phyloP scores from a whole-genome alignment of 1,284 basidiomycete species.

The Trichosporon faecale region DNA sequence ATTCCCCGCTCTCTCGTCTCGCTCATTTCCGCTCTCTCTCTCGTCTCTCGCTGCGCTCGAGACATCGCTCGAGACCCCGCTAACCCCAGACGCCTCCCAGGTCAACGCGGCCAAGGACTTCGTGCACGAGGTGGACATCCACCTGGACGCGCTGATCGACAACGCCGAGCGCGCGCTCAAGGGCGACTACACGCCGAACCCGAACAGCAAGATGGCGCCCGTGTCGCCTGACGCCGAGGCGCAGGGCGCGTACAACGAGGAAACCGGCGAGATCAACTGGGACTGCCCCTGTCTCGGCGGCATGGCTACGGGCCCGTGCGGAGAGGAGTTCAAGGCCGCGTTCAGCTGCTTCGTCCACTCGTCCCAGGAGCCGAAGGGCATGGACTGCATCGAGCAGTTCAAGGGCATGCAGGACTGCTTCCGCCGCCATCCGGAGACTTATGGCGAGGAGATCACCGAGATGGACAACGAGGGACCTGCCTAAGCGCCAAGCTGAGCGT shows the following conservation, averaged over 20 bases:
- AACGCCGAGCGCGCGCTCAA: constrained; percentile 22
- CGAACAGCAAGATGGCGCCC: neutral
- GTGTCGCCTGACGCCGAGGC: constrained; percentile 19
- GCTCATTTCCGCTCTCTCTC: too few relatives aligned
- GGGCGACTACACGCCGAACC: neutral
- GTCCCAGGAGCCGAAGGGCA: constrained; percentile 93
- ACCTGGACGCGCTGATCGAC: constrained; percentile 13
- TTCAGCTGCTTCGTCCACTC: constrained; percentile 97
- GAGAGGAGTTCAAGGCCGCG: constrained; percentile 86
- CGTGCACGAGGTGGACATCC: constrained; percentile 13
- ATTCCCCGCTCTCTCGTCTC: too few relatives aligned
- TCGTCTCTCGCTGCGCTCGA: neutral
- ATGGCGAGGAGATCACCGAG: constrained; percentile 64
- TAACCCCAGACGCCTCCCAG: neutral
- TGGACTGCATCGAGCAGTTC: constrained; percentile 97
- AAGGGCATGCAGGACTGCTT: constrained; percentile 98
- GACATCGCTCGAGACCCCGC: neutral
- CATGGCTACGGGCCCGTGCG: constrained; percentile 97
- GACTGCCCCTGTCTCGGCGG: constrained; percentile 96
- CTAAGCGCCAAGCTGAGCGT: neutral
- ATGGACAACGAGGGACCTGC: neutral
- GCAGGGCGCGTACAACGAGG: constrained; percentile 69
- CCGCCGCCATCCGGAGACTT: constrained; percentile 89
- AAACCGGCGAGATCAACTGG: constrained; percentile 98
- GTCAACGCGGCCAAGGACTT: neutral